These are phyloP conservation scores for Rhizophora mangle DNA, from an alignment of 345 rosid genomes.

Conservation along the genomic window DNA sequence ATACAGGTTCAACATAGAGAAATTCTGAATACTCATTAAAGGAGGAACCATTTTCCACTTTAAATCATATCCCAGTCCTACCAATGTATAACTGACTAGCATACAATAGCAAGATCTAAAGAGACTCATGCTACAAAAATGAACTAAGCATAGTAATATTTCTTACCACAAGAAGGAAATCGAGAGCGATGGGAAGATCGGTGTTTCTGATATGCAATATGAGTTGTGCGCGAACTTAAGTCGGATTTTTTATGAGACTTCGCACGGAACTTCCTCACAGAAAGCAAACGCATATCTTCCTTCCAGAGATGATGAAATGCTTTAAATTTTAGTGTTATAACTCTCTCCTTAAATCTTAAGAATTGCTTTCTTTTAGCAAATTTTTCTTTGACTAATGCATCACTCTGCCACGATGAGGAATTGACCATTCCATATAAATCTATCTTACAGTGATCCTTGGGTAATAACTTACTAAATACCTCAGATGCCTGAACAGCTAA, in stretches of 20 bases:
- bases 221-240: slow-evolving; percentile 39
- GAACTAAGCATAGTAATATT: background rate
- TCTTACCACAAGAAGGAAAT: slow-evolving; percentile 65
- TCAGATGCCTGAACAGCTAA: slow-evolving; percentile 53
- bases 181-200: slow-evolving; percentile 68
- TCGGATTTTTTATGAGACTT: slow-evolving; percentile 70
- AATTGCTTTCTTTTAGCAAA: slow-evolving; percentile 43
- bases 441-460: slow-evolving; percentile 31
- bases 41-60: background rate
- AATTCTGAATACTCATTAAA: background rate
- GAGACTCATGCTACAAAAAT: background rate
- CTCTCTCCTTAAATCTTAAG: slow-evolving; percentile 71
- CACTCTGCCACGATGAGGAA: slow-evolving; percentile 26
- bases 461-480: slow-evolving; percentile 48
- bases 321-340: slow-evolving; percentile 68
- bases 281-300: slow-evolving; percentile 65
- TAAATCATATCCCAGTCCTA: no score
- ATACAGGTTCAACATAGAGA: background rate
- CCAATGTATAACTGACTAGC: no score
- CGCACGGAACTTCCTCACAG: slow-evolving; percentile 50
- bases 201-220: slow-evolving; percentile 53
- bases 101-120: background rate
- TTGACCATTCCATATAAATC: slow-evolving; percentile 33
- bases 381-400: slow-evolving; percentile 42
- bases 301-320: slow-evolving; percentile 76